Conservation (phyloP, 2,329 filamentous ascomycete genomes). For the Cladosporium sp. region DNA sequence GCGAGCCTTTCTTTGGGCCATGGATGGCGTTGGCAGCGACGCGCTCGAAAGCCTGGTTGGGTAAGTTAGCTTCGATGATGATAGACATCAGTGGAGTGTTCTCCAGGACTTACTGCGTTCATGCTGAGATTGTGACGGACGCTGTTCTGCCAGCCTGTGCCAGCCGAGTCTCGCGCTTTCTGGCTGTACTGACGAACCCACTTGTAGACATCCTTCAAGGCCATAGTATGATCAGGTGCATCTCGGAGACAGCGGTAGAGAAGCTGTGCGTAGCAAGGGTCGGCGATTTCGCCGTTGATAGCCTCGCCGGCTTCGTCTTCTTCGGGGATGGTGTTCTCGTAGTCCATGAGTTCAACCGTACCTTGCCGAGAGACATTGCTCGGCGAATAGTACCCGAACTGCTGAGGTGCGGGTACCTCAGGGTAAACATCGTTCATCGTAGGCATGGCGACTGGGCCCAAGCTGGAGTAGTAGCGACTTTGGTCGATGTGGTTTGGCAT, state of each 20-base stretch:
- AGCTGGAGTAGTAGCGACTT: background rate
- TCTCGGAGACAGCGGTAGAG: slow-evolving; percentile 75
- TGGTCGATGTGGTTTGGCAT: background rate
- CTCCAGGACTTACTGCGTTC: slow-evolving; percentile 70
- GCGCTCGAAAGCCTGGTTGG: slow-evolving; percentile 56
- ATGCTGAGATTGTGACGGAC: slow-evolving; percentile 95
- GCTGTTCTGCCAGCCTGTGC: slow-evolving; percentile 85
- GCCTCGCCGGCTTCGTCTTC: slow-evolving; percentile 8
- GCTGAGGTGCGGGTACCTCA: background rate
- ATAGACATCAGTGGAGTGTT: background rate
- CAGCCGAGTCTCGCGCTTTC: slow-evolving; percentile 62
- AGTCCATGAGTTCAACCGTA: slow-evolving; percentile 10
- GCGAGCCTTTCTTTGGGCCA: slow-evolving; percentile 65
- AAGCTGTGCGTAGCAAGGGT: slow-evolving; percentile 68
- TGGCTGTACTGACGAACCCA: slow-evolving; percentile 84
- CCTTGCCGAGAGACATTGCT: background rate
- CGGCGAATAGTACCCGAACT: background rate
- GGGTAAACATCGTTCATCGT: background rate
- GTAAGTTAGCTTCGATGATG: background rate
- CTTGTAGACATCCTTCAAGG: slow-evolving; percentile 81
- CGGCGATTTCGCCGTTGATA: slow-evolving; percentile 24
- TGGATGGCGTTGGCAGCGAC: slow-evolving; percentile 37
- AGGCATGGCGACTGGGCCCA: background rate
- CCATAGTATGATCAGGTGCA: slow-evolving; percentile 67
- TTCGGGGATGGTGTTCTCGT: slow-evolving; percentile 6